These are phyloP conservation scores for Smittium mucronatum DNA, from an alignment of 371 early-diverging fungal genomes.

Conservation along the genomic window DNA sequence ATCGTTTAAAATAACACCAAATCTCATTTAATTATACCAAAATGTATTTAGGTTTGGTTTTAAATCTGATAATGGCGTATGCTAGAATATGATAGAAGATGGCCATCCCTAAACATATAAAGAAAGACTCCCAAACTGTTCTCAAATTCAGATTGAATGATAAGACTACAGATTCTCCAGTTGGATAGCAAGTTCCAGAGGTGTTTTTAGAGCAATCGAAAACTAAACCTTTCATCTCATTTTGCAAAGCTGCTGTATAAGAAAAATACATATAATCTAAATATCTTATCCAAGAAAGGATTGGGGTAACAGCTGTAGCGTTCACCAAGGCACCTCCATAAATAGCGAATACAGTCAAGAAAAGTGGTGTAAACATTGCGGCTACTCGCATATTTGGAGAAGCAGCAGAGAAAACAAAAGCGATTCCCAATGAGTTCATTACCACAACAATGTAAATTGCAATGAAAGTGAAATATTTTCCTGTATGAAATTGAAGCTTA, in stretches of 20 bases:
- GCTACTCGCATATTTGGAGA: constrained; percentile 44
- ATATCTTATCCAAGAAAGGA: constrained; percentile 55
- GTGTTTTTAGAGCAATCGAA: constrained; percentile 35
- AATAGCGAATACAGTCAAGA: constrained; percentile 51
- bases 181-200: constrained; percentile 19
- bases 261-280: constrained; percentile 68
- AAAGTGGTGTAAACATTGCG: constrained; percentile 55
- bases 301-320: constrained; percentile 47
- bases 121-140: constrained; percentile 22
- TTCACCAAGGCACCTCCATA: constrained; percentile 58
- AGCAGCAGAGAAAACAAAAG: constrained; percentile 49
- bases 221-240: constrained; percentile 43
- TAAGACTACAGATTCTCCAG: constrained; percentile 21
- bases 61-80: constrained; percentile 25
- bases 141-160: constrained; percentile 23
- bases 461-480: constrained; percentile 25
- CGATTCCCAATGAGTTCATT: constrained; percentile 31
- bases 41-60: constrained; percentile 28
- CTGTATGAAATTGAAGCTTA: constrained; percentile 22
- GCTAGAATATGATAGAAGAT: constrained; percentile 17
- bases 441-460: constrained; percentile 14
- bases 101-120: constrained; percentile 21
- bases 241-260: constrained; percentile 58
- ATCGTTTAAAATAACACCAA: not conserved
- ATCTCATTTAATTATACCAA: constrained; percentile 20